Conservation (phyloP, 768 basidiomycete species). For the Paxillus ammoniavirescens region DNA sequence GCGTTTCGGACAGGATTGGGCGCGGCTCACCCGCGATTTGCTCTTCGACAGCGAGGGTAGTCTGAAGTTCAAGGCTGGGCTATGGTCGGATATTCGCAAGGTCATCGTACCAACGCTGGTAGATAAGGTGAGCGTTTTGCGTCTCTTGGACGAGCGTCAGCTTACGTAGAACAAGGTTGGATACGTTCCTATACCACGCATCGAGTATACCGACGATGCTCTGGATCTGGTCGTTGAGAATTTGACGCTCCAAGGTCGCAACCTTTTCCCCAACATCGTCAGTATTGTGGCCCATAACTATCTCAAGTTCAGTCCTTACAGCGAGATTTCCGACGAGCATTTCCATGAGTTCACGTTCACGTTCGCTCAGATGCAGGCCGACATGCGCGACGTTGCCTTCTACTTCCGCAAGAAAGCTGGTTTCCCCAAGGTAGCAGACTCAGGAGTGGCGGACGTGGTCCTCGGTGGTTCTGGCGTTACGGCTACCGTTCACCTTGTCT, state of each 20-base stretch:
- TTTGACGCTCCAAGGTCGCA: constrained; percentile 81
- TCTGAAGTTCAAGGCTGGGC: constrained; percentile 81
- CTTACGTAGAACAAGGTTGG: constrained; percentile 46
- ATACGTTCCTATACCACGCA: constrained; percentile 86
- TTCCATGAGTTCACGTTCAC: constrained; percentile 75
- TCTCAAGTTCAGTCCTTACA: constrained; percentile 83
- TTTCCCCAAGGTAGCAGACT: constrained; percentile 76
- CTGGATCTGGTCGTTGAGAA: constrained; percentile 94
- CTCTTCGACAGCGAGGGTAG: constrained; percentile 75
- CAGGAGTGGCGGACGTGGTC: constrained; percentile 82
- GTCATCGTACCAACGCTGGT: constrained; percentile 81
- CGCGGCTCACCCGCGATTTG: constrained; percentile 77
- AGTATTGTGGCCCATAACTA: constrained; percentile 76
- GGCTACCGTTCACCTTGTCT: constrained; percentile 60
- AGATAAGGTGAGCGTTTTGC: constrained; percentile 50
- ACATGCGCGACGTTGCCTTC: constrained; percentile 92
- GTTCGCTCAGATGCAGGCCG: constrained; percentile 85
- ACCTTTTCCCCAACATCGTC: constrained; percentile 84
- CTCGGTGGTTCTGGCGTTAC: constrained; percentile 82
- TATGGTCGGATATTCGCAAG: constrained; percentile 86
- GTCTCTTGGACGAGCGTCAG: neutral
- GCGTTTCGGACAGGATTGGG: constrained; percentile 81
- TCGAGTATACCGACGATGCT: constrained; percentile 87
- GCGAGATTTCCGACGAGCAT: constrained; percentile 48
- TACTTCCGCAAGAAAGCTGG: constrained; percentile 86